phyloP scores from a whole-genome alignment of 2,329 filamentous ascomycete genomes.

The Exophiala phaeomuriformis region DNA sequence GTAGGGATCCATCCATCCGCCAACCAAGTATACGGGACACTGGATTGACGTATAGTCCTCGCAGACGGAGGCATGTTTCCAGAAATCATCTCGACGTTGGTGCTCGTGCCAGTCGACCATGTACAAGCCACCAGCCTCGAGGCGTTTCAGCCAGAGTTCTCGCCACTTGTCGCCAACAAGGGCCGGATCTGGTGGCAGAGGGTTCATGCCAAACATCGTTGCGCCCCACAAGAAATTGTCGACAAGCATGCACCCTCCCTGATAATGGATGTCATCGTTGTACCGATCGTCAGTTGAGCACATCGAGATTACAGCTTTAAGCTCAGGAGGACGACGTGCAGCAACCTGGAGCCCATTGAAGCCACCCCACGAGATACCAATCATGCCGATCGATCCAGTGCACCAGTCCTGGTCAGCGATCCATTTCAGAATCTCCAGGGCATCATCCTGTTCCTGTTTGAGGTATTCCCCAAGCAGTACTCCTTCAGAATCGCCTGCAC shows the following conservation, averaged over 20 bases:
- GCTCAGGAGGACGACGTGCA: constrained; percentile 9
- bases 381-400: constrained; percentile 13
- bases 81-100: constrained; percentile 11
- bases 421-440: constrained; percentile 8
- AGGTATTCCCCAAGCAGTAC: constrained; percentile 12
- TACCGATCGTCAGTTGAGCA: constrained; percentile 15
- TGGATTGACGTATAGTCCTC: constrained; percentile 10
- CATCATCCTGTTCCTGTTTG: constrained; percentile 13
- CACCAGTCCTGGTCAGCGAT: constrained; percentile 10
- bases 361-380: constrained; percentile 11
- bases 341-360: constrained; percentile 15
- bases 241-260: constrained; percentile 10
- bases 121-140: constrained; percentile 13
- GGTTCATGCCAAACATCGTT: constrained; percentile 15
- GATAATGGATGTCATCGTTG: constrained; percentile 11
- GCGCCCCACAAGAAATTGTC: constrained; percentile 16
- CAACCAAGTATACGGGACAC: constrained; percentile 12
- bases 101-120: constrained; percentile 13
- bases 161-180: constrained; percentile 15
- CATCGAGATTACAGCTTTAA: constrained; percentile 7
- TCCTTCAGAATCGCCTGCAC: constrained; percentile 11
- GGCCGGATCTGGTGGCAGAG: constrained; percentile 11
- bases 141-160: constrained; percentile 9
- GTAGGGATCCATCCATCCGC: constrained; percentile 12
- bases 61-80: constrained; percentile 13